Base-by-base conservation (phyloP, 1,284 basidiomycete species). In the Ceratobasidium sp. region DNA sequence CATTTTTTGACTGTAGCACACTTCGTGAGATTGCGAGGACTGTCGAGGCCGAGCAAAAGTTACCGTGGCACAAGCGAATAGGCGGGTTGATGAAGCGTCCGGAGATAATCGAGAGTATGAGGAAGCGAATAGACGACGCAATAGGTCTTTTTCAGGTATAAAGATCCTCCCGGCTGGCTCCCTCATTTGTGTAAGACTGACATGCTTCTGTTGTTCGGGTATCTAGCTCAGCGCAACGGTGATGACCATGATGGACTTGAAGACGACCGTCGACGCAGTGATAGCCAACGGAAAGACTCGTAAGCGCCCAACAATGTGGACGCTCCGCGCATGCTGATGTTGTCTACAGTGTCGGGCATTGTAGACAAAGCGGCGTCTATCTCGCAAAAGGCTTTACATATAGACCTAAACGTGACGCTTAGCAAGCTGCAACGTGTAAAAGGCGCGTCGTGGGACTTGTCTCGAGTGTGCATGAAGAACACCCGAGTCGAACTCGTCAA, bases 361-460 rank as follows among this genome's bases (percentile, higher is more conserved):
- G 28, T 17, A 7, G 58, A 6, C 7, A 37, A 35, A 7, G 37
- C 58, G 11, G 10, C 37, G 15, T 15, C 28, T 8, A 37, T 61
- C 33, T 15, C 6, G 5, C 33, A 37, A 11, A 39, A 31, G 15
- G n/a, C 33, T 7, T 39, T 33, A 8, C 10, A 13, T 8, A 7
- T 64, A 5, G 66, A 28, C 1, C 5, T 37, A 23, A 26, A 68
- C 11, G 23, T 51, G 3, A 39, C 31, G 11, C 51, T 56, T 20
- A 13, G 42, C 35, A 56, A 69, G 33, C 53, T 69, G 7, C 66
- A 26, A 13, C 31, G 49, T 20, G 35, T 68, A n/a, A 3, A n/a
- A n/a, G 66, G 51, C 28, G 66, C 66, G 23, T 54, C 66, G 26
- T 68, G 66, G 66, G 51, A 68, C 33, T n/a, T n/a, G 35, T 13